Conservation (phyloP, 306 rosid species). For the Psophocarpus tetragonolobus region DNA sequence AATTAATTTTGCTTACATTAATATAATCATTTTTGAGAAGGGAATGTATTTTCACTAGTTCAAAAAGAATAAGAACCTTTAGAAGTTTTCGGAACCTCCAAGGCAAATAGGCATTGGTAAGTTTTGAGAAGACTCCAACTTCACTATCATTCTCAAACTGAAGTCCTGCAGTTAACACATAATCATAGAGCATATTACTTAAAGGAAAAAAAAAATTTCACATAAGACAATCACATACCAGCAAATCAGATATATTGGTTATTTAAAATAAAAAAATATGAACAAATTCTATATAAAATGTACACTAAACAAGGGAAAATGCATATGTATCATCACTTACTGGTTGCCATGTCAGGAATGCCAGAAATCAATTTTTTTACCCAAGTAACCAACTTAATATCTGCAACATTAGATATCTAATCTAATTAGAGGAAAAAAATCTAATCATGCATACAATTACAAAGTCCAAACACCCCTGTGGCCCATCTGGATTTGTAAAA, state of each 20-base stretch:
- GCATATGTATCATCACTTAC: conserved; percentile 19
- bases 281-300: neutral
- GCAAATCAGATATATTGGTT: neutral
- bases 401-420: no score
- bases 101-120: conserved; percentile 80
- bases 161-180: conserved; percentile 52
- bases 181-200: neutral
- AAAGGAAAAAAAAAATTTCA: neutral
- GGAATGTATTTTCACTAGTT: neutral
- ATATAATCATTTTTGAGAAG: no score
- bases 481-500: no score
- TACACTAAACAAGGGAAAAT: neutral
- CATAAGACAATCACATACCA: neutral
- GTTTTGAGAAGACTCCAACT: conserved; percentile 83
- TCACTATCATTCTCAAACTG: conserved; percentile 86
- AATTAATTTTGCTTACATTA: neutral
- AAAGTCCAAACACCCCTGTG: no score
- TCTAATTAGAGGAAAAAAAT: neutral
- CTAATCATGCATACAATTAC: no score
- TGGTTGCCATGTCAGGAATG: conserved; percentile 36
- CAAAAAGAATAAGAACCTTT: conserved; percentile 45
- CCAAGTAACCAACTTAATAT: no score
- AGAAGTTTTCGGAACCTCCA: conserved; percentile 89
- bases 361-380: conserved; percentile 17
- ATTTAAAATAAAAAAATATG: neutral